Conservation (phyloP, 768 basidiomycete species). For the Termitomyces sp. region DNA sequence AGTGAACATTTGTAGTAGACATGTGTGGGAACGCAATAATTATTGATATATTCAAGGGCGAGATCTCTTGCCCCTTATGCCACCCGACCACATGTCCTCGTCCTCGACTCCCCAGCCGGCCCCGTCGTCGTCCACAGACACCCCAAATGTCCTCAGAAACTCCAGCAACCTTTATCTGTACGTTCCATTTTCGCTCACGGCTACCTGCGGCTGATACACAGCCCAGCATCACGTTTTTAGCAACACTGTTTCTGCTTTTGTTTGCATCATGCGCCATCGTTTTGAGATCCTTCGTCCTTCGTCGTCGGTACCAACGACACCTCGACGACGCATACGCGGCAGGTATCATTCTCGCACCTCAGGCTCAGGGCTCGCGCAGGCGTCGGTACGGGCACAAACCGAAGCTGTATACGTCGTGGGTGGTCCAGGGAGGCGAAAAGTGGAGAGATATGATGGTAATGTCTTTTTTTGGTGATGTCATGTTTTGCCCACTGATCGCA, state of each 20-base stretch:
- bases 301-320: conserved; percentile 51
- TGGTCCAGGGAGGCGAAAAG: conserved; percentile 27
- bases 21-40: not conserved
- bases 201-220: conserved; percentile 6
- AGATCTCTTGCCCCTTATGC: not conserved
- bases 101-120: conserved; percentile 11
- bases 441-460: conserved; percentile 53
- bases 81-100: conserved; percentile 15
- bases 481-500: conserved; percentile 7
- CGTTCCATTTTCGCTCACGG: conserved; percentile 10
- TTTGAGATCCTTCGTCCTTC: conserved; percentile 56
- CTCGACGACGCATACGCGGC: conserved; percentile 51
- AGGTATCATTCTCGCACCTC: conserved; percentile 42
- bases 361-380: conserved; percentile 33
- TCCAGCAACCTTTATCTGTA: conserved; percentile 44
- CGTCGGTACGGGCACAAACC: conserved; percentile 46
- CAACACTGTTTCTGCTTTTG: conserved; percentile 65
- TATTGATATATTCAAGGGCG: not conserved
- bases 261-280: conserved; percentile 62
- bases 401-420: conserved; percentile 43
- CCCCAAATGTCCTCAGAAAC: conserved; percentile 2
- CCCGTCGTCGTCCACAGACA: conserved; percentile 12
- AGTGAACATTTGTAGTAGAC: not conserved
- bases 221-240: conserved; percentile 61
- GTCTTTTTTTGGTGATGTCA: not conserved